phyloP scores from a whole-genome alignment of 306 rosid species.

The Echinosophora koreensis region DNA sequence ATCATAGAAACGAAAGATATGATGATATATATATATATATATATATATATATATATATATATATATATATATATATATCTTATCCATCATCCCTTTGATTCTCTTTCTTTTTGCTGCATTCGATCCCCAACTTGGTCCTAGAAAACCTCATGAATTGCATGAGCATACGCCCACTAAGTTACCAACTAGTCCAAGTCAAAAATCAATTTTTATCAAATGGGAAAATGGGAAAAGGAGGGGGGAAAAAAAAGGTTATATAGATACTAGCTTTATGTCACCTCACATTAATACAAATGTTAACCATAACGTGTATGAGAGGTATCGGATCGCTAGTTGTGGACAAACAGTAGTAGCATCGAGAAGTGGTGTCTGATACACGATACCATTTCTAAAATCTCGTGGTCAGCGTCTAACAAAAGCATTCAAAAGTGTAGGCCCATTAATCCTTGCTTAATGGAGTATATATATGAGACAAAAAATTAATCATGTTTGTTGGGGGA shows the following conservation, averaged over 20 bases:
- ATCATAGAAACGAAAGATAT: constrained; percentile 41
- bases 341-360: neutral
- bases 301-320: constrained; percentile 7
- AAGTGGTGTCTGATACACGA: neutral
- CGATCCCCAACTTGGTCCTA: constrained; percentile 47
- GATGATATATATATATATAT: no score
- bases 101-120: constrained; percentile 45
- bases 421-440: neutral
- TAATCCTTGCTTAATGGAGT: constrained; percentile 11
- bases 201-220: constrained; percentile 33
- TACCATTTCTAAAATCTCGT: constrained; percentile 5
- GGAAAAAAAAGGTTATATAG: constrained; percentile 25
- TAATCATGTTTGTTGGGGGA: constrained; percentile 41
- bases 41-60: no score
- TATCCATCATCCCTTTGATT: constrained; percentile 42
- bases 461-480: constrained; percentile 42
- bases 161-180: constrained; percentile 42
- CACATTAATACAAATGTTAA: constrained; percentile 36
- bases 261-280: constrained; percentile 40
- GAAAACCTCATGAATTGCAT: constrained; percentile 56
- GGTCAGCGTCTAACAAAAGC: constrained; percentile 2
- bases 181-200: constrained; percentile 44
- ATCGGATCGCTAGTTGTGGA: constrained; percentile 4
- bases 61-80: no score
- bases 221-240: neutral